Conservation (phyloP, 192 early-diverging fungal species). For the Coemansia sp. region DNA sequence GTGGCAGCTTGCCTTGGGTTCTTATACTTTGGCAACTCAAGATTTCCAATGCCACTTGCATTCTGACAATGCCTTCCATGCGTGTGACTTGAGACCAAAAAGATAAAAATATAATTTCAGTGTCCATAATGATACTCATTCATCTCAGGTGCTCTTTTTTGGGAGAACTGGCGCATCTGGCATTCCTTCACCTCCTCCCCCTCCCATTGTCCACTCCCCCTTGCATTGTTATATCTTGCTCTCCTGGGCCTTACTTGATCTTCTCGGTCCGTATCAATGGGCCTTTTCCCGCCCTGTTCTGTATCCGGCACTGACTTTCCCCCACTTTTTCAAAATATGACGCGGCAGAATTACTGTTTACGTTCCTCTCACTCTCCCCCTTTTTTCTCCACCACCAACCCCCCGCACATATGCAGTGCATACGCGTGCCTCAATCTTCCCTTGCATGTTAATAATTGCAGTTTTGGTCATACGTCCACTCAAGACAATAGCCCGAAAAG, state of each 20-base stretch:
- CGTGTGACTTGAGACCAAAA: neutral
- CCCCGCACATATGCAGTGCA: neutral
- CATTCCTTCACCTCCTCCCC: neutral
- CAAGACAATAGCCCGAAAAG: neutral
- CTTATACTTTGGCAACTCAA: neutral
- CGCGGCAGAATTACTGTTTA: conserved; percentile 1
- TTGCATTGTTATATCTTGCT: neutral
- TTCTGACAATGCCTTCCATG: conserved; percentile 3
- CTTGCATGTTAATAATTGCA: conserved; percentile 1
- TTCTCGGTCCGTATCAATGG: neutral
- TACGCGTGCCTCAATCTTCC: neutral
- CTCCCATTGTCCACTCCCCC: neutral
- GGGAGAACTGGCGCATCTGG: neutral
- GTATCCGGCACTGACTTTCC: neutral
- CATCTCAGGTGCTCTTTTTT: neutral
- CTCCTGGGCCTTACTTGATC: neutral
- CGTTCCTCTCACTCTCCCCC: neutral
- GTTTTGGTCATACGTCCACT: neutral
- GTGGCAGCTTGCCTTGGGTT: neutral
- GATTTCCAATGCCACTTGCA: neutral
- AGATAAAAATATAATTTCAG: neutral
- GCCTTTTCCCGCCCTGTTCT: neutral
- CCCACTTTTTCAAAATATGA: neutral
- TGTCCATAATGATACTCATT: neutral
- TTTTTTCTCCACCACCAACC: neutral